phyloP scores from a whole-genome alignment of 257 asterid genomes.

The Handroanthus guayacan region DNA sequence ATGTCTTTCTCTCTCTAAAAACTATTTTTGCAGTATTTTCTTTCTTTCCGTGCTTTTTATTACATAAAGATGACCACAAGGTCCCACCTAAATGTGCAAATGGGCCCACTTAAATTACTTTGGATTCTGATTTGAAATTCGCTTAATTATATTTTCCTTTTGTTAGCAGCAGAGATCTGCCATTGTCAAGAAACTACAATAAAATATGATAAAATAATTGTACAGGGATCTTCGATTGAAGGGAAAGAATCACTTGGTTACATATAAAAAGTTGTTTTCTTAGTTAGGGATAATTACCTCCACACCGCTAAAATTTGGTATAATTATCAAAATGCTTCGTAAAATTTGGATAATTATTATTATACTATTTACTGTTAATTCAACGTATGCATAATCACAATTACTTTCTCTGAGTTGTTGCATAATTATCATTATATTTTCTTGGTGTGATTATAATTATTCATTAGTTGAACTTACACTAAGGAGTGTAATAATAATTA shows the following conservation, averaged over 20 bases:
- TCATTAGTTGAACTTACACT: too few relatives aligned
- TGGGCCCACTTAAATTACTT: constrained; percentile 33
- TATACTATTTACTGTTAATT: too few relatives aligned
- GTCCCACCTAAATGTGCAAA: constrained; percentile 30
- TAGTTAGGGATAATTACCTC: too few relatives aligned
- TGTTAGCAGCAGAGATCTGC: constrained; percentile 20
- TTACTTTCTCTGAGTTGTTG: too few relatives aligned
- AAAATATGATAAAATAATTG: constrained; percentile 9
- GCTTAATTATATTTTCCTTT: neutral
- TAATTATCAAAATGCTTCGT: too few relatives aligned
- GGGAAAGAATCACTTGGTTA: neutral
- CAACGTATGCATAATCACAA: too few relatives aligned
- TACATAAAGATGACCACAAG: constrained; percentile 8
- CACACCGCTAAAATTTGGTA: too few relatives aligned
- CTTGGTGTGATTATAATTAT: too few relatives aligned
- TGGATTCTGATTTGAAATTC: constrained; percentile 40
- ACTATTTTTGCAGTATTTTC: constrained; percentile 23
- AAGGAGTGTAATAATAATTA: neutral
- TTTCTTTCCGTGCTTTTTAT: constrained; percentile 37
- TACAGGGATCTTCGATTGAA: neutral
- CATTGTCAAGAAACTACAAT: constrained; percentile 20
- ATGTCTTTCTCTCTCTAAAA: constrained; percentile 21
- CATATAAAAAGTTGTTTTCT: too few relatives aligned
- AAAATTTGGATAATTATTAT: too few relatives aligned
- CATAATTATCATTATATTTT: too few relatives aligned